Percentiles rank a stretch among this genome's conserved stretches.
Evolutionary conservation across 2,329 filamentous ascomycete genomes (phyloP).

Genomic region (Zymoseptoria brevis): DNA sequence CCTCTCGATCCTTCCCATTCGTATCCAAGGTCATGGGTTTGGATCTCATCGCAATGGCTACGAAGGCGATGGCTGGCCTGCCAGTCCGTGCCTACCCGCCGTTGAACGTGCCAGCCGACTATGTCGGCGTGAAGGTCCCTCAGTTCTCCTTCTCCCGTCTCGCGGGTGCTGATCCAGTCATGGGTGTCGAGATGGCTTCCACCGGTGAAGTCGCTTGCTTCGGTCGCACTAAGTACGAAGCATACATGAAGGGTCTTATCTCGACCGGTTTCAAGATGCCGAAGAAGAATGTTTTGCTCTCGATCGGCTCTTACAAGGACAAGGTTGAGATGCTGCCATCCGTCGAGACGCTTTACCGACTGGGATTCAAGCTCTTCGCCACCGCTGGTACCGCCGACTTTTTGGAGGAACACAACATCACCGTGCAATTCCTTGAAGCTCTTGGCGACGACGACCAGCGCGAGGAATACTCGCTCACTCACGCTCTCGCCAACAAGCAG

Average conservation of each 20-base stretch:
- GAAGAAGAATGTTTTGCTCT: conserved; percentile 89
- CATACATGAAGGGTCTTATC: conserved; percentile 90
- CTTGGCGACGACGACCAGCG: conserved; percentile 75
- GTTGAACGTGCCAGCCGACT: conserved; percentile 65
- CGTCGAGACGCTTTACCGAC: conserved; percentile 75
- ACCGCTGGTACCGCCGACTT: conserved; percentile 96
- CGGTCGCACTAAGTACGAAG: conserved; percentile 91
- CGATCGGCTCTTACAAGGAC: conserved; percentile 95
- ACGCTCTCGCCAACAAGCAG: conserved; percentile 94
- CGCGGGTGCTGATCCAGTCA: conserved; percentile 88
- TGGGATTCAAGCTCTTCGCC: conserved; percentile 93
- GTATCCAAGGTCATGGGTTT: conserved; percentile 98
- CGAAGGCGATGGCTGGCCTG: conserved; percentile 85
- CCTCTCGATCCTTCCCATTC: conserved; percentile 93
- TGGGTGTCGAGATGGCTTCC: conserved; percentile 98
- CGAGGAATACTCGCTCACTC: conserved; percentile 91
- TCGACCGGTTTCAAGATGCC: conserved; percentile 95
- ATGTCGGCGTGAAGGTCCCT: conserved; percentile 94
- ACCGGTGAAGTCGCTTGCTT: conserved; percentile 98
- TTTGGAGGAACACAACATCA: conserved; percentile 83
- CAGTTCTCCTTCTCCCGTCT: conserved; percentile 98
- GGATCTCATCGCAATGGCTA: conserved; percentile 96
- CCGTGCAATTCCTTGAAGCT: conserved; percentile 88
- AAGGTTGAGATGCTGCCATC: conserved; percentile 96
- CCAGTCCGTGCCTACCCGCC: conserved; percentile 77